These are phyloP conservation scores for Calonectria fujianensis DNA, from an alignment of 2,329 filamentous ascomycete genomes.

Conservation along the genomic window DNA sequence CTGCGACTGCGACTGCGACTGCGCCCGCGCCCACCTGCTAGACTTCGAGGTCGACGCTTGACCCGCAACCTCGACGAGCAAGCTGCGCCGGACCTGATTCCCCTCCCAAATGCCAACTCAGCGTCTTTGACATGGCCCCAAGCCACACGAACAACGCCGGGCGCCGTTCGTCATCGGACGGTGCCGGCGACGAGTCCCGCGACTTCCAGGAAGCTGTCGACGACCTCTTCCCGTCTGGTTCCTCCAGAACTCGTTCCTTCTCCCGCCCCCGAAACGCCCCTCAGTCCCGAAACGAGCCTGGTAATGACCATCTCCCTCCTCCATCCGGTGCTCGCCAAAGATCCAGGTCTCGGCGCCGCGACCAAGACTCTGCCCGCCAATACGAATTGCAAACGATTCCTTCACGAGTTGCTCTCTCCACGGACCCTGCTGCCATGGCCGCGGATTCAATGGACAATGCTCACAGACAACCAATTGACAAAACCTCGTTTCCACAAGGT, in stretches of 20 bases:
- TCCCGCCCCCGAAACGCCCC: slow-evolving; percentile 46
- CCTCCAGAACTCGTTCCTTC: slow-evolving; percentile 46
- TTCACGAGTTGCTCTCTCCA: slow-evolving; percentile 44
- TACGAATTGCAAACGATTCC: slow-evolving; percentile 54
- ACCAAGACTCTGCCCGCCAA: slow-evolving; percentile 41
- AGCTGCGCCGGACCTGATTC: slow-evolving; percentile 17
- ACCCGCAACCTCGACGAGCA: not conserved
- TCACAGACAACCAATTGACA: slow-evolving; percentile 46
- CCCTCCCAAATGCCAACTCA: slow-evolving; percentile 54
- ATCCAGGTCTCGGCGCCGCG: slow-evolving; percentile 45
- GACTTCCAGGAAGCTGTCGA: slow-evolving; percentile 51
- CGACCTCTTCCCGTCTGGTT: slow-evolving; percentile 48
- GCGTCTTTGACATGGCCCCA: slow-evolving; percentile 54
- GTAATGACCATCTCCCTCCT: slow-evolving; percentile 42
- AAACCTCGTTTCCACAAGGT: slow-evolving; percentile 31
- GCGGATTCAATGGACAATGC: slow-evolving; percentile 45
- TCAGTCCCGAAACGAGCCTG: slow-evolving; percentile 45
- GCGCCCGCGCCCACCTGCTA: slow-evolving; percentile 16
- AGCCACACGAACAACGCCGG: slow-evolving; percentile 52
- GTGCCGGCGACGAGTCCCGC: slow-evolving; percentile 43
- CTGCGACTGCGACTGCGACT: not conserved
- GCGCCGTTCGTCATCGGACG: slow-evolving; percentile 43
- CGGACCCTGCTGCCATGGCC: slow-evolving; percentile 38
- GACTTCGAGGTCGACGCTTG: not conserved
- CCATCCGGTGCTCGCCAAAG: slow-evolving; percentile 45